Conservation (phyloP, 192 early-diverging fungal species). For the Jimgerdemannia lactiflua region DNA sequence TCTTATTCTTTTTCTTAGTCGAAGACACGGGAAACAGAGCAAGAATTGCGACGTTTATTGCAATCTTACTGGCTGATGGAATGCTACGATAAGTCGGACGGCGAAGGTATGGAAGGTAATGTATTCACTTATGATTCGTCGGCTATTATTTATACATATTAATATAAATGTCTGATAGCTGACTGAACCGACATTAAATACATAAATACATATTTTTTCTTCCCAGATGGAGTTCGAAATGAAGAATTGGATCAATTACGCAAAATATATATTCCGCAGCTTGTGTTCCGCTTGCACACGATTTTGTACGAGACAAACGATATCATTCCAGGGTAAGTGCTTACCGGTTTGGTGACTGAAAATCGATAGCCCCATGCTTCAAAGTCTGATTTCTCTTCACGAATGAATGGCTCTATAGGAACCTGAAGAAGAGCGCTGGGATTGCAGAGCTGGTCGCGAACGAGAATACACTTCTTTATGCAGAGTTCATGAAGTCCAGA, state of each 20-base stretch:
- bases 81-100: background rate
- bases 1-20: background rate
- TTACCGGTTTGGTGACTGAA: background rate
- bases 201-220: too few relatives aligned
- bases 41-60: background rate
- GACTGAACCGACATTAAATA: too few relatives aligned
- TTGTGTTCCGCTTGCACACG: conserved; percentile 66
- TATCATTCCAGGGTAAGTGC: conserved; percentile 35
- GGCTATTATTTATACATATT: too few relatives aligned
- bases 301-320: conserved; percentile 64
- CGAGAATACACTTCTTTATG: background rate
- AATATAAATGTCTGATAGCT: too few relatives aligned
- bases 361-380: background rate
- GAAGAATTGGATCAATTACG: conserved; percentile 45
- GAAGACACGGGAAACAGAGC: background rate
- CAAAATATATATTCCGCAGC: conserved; percentile 59
- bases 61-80: background rate
- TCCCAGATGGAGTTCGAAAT: conserved; percentile 24
- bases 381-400: background rate
- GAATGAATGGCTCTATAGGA: background rate
- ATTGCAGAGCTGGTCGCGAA: conserved; percentile 10
- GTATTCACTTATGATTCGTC: background rate
- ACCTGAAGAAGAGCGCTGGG: conserved; percentile 4
- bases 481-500: conserved; percentile 2
- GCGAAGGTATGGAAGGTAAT: background rate